Evolutionary conservation across 345 rosid genomes (phyloP), one percentile per base, ranked within the genome.

Genomic region (Pugionium dolabratum): DNA sequence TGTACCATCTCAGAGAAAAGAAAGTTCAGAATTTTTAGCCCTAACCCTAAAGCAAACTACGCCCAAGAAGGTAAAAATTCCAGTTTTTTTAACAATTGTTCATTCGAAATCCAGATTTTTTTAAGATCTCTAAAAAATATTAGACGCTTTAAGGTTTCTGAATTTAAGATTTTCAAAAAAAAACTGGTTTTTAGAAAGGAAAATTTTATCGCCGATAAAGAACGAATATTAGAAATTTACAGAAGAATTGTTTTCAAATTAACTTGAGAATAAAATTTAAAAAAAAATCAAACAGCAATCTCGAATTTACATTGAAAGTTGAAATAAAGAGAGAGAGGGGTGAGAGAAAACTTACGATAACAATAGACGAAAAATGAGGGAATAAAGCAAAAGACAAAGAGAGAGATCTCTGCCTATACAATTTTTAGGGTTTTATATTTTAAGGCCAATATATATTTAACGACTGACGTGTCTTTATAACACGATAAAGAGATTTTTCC

Each of bases 261-360:
- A 9, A 25, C 0, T 40, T 31, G 40, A 39, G 7, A 50, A 40
- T 40, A 53, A 32, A 57, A 41, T 6, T 30, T 32, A 52, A 32
- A 57, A 67, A 18, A 18, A 18, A 18, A 27, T 18, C 34, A 6
- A 6, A 10, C 27, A 41, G 39, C n/a, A 11, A 48, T 35, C 2
- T 11, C 7, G 9, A 27, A 63, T 2, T 34, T 9, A 25, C 27
- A 31, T 51, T 18, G 9, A 59, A 59, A 50, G 50, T 11, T 39
- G 30, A 51, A 42, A 43, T 26, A 61, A 26, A 25, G n/a, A 35
- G n/a, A 26, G 60, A 43, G 52, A 2, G 50, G 58, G 7, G 48
- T 4, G 53, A 39, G 40, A 68, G 47, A 67, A 32, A 69, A 51
- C 73, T 69, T 51, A 67, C 71, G 28, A 43, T 33, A 54, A 66